Evolutionary conservation across 495 filamentous ascomycete genomes (phyloP), one percentile per base, ranked within the genome.

Genomic region (Astrothelium macrocarpum): DNA sequence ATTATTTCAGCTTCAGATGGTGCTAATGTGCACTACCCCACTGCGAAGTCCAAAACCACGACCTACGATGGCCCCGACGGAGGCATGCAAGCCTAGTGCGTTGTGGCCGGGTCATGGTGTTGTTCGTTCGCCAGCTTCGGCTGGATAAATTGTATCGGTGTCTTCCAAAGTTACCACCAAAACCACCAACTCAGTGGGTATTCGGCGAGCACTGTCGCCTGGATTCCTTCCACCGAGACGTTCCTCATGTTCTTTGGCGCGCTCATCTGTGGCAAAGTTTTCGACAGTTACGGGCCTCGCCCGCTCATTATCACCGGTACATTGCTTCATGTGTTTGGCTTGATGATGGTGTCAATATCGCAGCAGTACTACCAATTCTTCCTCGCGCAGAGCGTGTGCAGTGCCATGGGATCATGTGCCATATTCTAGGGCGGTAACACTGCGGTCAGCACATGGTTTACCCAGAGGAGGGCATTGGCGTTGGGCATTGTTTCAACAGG

Each of bases 111-210:
- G 12, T 5, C 62, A 49, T 46, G 62, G 25, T 25, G 58, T 7
- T 42, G 59, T 7, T 67, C 58, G 64, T 86, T 87, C 70, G 81
- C 77, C 61, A 76, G 77, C 2, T 72, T 86, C 1, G 86, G 86
- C 11, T 85, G 84, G 71, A 63, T 82, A 53, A 87, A 87, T 73
- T 78, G 83, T 0, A 86, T 87, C 60, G 86, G 85, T 10, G 70
- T 83, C 16, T 89, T 87, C 65, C 73, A 85, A 65, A 75, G 81
- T 20, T 86, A 87, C 74, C 89, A 87, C 70, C 60, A 75, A n/a
- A 66, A 67, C 1, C 68, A 79, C 46, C 78, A 82, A 49, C 78
- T 89, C 1, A 63, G 69, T 1, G 65, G 74, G 18, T 65, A 80
- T 18, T 72, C 78, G 0, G 68, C 78, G 31, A 83, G 81, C 43